Base-by-base conservation (phyloP, 331 rosid species). In the Malus hybrid region DNA sequence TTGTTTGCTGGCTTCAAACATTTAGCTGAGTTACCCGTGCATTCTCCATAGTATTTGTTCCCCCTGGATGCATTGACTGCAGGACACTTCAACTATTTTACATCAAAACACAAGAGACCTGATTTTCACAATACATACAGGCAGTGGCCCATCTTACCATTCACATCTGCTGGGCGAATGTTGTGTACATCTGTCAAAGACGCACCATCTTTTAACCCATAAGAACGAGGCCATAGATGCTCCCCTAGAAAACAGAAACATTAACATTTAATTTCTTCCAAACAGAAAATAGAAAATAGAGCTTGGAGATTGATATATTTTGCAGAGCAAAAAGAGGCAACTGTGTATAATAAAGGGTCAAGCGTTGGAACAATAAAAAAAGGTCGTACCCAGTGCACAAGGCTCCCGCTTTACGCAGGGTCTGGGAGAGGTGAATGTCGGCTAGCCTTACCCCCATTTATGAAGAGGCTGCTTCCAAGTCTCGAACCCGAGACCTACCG, bases 171-270 rank as follows among this genome's bases (percentile, higher is more conserved):
- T 52, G 91, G 93, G 30, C 85, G 91, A 84, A 90, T 90, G 81
- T 90, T 90, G 72, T 90, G 91, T 70, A 88, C 24, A 79, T 90
- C 93, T 65, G 93, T 85, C 84, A 90, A 75, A 30, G 96, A 83
- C 64, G 91, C 82, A 63, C 87, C 88, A 36, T 39, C 29, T 68
- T 68, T 79, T 64, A 90, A 63, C 55, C 96, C 96, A 87, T 85
- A 90, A 69, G 93, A 90, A 66, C 91, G 93, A 62, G 96, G 96
- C 93, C 96, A 88, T 52, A 90, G 87, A 81, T 90, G 96, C 75
- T 90, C 96, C 86, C 96, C 93, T 88, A 80, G 33, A 53, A 76
- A 55, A n/a, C 4, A 60, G 68, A n/a, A 36, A 26, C 19, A 16
- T 24, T 28, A 66, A 68, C 39, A 22, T 44, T 66, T 7, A 14